These are phyloP conservation scores for Schizonepeta tenuifolia DNA, from an alignment of 257 asterid genomes.

Conservation along the genomic window DNA sequence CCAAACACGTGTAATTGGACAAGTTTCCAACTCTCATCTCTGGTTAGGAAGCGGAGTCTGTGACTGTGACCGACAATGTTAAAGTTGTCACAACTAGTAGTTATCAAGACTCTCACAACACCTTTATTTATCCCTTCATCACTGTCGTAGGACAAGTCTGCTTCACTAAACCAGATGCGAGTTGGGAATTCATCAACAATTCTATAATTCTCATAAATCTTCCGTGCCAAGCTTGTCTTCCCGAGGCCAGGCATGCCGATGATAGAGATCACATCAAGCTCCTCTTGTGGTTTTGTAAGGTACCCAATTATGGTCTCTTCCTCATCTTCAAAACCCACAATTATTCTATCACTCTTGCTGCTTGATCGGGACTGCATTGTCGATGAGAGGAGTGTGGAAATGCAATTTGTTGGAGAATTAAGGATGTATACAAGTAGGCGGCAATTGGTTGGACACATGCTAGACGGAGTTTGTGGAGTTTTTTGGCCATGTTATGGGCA, in stretches of 20 bases:
- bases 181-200: neutral
- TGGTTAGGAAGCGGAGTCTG: neutral
- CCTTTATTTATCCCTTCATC: neutral
- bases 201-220: neutral
- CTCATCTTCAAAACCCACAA: neutral
- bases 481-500: too few species aligned
- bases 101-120: neutral
- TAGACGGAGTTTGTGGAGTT: too few species aligned
- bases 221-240: neutral
- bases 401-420: too few species aligned
- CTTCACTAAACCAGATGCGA: neutral
- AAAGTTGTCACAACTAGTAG: neutral
- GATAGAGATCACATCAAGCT: neutral
- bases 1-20: neutral
- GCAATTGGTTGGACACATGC: too few species aligned
- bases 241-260: neutral
- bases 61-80: too few species aligned
- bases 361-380: neutral
- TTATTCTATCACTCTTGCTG: neutral
- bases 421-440: too few species aligned
- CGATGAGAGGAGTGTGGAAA: too few species aligned
- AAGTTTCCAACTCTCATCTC: neutral
- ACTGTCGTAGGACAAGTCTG: neutral
- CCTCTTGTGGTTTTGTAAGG: neutral
- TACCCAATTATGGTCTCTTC: neutral